phyloP scores from a whole-genome alignment of 2,329 filamentous ascomycete species.

The Elsinoe batatas region DNA sequence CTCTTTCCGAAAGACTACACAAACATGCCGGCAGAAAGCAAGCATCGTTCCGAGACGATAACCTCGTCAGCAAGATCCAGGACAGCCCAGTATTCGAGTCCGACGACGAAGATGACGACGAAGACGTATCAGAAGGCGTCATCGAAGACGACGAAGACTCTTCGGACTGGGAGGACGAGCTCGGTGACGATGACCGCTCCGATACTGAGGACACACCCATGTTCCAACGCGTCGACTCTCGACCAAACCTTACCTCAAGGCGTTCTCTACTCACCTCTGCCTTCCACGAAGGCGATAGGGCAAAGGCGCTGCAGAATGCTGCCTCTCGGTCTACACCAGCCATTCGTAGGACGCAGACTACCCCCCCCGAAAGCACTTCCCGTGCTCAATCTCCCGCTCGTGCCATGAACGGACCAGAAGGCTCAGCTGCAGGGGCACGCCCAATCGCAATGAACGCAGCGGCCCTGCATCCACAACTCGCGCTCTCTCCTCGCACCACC shows the following conservation, averaged over 20 bases:
- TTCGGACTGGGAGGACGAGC: constrained; percentile 48
- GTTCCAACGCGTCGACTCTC: constrained; percentile 87
- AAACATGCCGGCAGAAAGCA: constrained; percentile 56
- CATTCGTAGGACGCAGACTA: constrained; percentile 9
- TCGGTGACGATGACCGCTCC: constrained; percentile 66
- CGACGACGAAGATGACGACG: constrained; percentile 44
- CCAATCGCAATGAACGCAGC: constrained; percentile 67
- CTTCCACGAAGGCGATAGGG: constrained; percentile 70
- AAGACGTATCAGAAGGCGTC: constrained; percentile 69
- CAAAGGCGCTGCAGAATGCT: constrained; percentile 57
- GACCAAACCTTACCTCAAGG: constrained; percentile 71
- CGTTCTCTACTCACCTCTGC: constrained; percentile 83
- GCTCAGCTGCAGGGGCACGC: constrained; percentile 43
- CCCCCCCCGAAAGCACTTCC: constrained; percentile 7
- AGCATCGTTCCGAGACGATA: constrained; percentile 70
- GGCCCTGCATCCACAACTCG: constrained; percentile 52
- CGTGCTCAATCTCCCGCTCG: constrained; percentile 10
- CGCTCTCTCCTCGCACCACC: constrained; percentile 83
- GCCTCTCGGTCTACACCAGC: constrained; percentile 43
- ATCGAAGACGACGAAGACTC: constrained; percentile 50
- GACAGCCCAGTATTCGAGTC: constrained; percentile 52
- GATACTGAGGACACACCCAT: constrained; percentile 65
- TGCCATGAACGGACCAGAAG: constrained; percentile 5
- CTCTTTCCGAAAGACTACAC: constrained; percentile 44
- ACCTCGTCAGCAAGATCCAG: constrained; percentile 56